Evolutionary conservation across 2,329 filamentous ascomycete species (phyloP).

Genomic region (Cladophialophora yegresii): DNA sequence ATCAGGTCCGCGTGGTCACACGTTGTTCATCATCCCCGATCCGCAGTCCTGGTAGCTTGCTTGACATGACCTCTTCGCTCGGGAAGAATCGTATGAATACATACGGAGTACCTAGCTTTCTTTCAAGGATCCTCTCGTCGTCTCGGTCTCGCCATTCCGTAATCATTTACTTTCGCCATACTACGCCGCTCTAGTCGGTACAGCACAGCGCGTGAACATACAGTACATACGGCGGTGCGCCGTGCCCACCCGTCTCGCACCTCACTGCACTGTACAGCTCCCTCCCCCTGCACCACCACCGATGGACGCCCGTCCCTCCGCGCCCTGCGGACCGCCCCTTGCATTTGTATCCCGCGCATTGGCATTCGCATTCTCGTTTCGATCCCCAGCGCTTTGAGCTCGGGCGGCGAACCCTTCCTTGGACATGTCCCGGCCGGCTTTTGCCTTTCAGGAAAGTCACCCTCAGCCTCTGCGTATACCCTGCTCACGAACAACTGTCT

Average conservation of each 20-base stretch:
- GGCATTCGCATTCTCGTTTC: neutral
- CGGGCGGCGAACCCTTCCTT: neutral
- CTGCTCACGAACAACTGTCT: no score
- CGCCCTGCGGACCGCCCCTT: neutral
- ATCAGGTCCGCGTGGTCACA: neutral
- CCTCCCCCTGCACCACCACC: no score
- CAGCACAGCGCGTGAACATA: neutral
- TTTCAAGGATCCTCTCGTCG: no score
- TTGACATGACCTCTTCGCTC: no score
- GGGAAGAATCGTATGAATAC: no score
- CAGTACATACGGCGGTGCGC: no score
- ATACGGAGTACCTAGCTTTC: no score
- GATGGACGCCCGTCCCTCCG: neutral
- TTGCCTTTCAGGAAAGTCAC: neutral
- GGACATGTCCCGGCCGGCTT: slow-evolving; percentile 1
- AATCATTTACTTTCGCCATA: no score
- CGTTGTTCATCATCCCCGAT: neutral
- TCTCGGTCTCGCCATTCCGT: no score
- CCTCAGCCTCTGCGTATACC: no score
- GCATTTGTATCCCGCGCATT: neutral
- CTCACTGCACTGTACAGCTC: neutral
- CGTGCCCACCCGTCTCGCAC: neutral
- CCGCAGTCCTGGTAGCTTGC: neutral
- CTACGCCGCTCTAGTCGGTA: no score
- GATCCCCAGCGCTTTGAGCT: slow-evolving; percentile 1